Evolutionary conservation across 805 yeast genomes (phyloP).

Genomic region (Debaryomyces prosopidis): DNA sequence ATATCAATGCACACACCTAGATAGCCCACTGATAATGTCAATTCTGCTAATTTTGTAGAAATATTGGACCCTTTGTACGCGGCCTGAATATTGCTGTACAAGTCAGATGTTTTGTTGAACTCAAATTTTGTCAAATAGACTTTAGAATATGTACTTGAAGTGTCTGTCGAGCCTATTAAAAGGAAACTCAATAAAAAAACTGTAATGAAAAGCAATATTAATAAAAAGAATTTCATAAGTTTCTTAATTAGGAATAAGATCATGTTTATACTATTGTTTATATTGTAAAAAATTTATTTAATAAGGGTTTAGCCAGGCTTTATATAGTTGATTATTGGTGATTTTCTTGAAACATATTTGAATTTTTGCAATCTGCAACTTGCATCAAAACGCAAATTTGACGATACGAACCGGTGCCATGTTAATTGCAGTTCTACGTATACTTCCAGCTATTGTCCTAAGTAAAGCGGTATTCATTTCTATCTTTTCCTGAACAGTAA

Average conservation of each 20-base stretch:
- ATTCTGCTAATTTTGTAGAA: constrained; percentile 31
- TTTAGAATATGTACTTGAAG: constrained; percentile 43
- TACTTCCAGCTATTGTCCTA: too few species aligned
- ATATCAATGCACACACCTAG: constrained; percentile 54
- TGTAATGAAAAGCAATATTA: constrained; percentile 46
- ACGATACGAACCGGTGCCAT: too few species aligned
- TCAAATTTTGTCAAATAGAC: constrained; percentile 50
- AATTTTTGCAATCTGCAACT: too few species aligned
- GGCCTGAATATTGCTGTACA: constrained; percentile 39
- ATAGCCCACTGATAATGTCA: constrained; percentile 55
- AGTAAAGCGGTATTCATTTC: too few species aligned
- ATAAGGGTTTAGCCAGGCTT: too few species aligned
- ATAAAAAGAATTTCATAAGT: constrained; percentile 42
- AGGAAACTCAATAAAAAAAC: constrained; percentile 55
- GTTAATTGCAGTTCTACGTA: too few species aligned
- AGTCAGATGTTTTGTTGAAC: constrained; percentile 47
- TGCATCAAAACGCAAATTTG: too few species aligned
- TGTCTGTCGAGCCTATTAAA: constrained; percentile 53
- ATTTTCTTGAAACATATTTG: too few species aligned
- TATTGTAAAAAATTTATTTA: neutral
- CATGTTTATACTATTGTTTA: neutral
- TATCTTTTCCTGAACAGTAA: too few species aligned
- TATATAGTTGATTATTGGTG: too few species aligned
- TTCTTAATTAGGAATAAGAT: constrained; percentile 11
- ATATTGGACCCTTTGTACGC: constrained; percentile 33